Percentiles rank a stretch among this genome's conserved stretches.
These are phyloP conservation scores for Colletotrichum echinochloae DNA, from an alignment of 2,329 filamentous ascomycete genomes.

Conservation along the genomic window DNA sequence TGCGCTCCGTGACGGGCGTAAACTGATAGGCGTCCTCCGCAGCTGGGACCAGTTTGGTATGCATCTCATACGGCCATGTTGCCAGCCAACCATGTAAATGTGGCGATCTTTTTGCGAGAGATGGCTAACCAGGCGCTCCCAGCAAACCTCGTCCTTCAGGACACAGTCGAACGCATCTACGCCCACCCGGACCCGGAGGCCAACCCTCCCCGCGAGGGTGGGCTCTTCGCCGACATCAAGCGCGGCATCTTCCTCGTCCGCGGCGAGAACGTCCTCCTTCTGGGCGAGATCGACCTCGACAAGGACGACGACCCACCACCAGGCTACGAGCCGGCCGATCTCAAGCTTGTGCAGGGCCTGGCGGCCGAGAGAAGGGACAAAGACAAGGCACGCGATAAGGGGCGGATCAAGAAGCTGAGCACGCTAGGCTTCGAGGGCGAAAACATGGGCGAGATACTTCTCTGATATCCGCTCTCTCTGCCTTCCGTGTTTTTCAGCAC, in stretches of 20 bases:
- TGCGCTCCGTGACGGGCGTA: constrained; percentile 90
- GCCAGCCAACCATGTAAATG: constrained; percentile 30
- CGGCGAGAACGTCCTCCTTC: constrained; percentile 95
- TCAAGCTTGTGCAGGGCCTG: constrained; percentile 77
- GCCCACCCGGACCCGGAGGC: constrained; percentile 56
- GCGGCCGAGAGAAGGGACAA: constrained; percentile 77
- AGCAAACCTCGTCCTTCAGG: constrained; percentile 96
- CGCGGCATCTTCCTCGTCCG: constrained; percentile 92
- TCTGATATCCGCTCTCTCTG: constrained; percentile 57
- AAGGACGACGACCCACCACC: constrained; percentile 88
- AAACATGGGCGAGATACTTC: constrained; percentile 79
- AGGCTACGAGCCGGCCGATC: constrained; percentile 74
- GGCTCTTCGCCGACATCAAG: constrained; percentile 84
- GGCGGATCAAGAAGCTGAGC: constrained; percentile 76
- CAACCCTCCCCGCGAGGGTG: constrained; percentile 50
- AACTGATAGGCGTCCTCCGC: constrained; percentile 90
- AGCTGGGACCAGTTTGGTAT: constrained; percentile 99
- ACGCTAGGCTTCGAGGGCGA: constrained; percentile 90
- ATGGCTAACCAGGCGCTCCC: neutral
- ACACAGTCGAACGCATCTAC: constrained; percentile 91
- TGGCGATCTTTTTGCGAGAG: neutral
- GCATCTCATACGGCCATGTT: constrained; percentile 44
- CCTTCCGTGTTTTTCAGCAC: neutral
- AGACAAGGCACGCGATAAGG: constrained; percentile 80
- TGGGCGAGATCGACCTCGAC: constrained; percentile 97